Conservation (phyloP, 2,329 filamentous ascomycete genomes). For the Neurospora sp. region DNA sequence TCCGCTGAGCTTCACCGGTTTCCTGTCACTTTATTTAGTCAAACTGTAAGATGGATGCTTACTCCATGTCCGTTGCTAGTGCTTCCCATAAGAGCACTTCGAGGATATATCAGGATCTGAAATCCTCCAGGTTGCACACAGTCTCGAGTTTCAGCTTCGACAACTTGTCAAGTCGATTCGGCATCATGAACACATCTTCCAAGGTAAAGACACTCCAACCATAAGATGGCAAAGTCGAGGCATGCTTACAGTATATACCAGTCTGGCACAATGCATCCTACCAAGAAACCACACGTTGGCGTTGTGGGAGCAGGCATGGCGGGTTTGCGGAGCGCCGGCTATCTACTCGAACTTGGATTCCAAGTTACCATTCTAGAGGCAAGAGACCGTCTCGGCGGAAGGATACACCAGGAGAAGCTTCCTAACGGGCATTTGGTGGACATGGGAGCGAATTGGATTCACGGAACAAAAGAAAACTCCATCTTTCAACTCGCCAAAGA, state of each 20-base stretch:
- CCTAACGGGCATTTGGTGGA: slow-evolving; percentile 41
- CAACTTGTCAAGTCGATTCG: slow-evolving; percentile 4
- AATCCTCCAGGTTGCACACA: slow-evolving; percentile 3
- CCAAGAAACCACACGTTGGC: slow-evolving; percentile 42
- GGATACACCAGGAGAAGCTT: slow-evolving; percentile 43
- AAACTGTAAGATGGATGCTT: slow-evolving; percentile 17
- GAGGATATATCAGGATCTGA: slow-evolving; percentile 17
- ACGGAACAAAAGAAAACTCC: slow-evolving; percentile 61
- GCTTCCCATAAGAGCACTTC: slow-evolving; percentile 11
- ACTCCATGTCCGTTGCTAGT: slow-evolving; percentile 18
- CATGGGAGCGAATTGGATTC: slow-evolving; percentile 70
- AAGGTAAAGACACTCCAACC: slow-evolving; percentile 11
- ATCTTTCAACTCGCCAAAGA: slow-evolving; percentile 56
- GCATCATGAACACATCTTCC: slow-evolving; percentile 12
- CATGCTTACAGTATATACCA: slow-evolving; percentile 8
- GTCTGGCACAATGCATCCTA: slow-evolving; percentile 9
- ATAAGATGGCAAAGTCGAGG: not conserved
- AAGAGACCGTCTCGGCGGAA: slow-evolving; percentile 55
- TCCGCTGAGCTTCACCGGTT: not conserved
- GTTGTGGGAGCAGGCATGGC: slow-evolving; percentile 63
- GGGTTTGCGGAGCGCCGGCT: slow-evolving; percentile 60
- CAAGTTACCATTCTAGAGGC: slow-evolving; percentile 62
- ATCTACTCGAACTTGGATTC: slow-evolving; percentile 54
- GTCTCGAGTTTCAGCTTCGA: not conserved
- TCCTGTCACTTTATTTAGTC: not conserved